phyloP scores from a whole-genome alignment of 2,329 filamentous ascomycete species.

The Colletotrichum viniferum region DNA sequence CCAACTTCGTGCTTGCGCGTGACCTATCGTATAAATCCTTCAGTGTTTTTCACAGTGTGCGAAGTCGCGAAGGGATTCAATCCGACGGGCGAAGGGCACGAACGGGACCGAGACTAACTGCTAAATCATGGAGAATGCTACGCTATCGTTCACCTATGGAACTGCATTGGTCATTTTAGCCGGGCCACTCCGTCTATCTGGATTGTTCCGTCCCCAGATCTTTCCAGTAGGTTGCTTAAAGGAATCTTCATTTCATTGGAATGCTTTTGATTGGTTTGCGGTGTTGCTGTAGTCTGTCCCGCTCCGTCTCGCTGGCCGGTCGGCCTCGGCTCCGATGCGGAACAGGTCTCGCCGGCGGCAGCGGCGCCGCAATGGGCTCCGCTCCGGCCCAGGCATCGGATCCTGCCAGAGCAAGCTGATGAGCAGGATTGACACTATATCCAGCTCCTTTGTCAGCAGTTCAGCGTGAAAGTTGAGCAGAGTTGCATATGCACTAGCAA shows the following conservation, averaged over 20 bases:
- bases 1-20: not conserved
- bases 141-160: not conserved
- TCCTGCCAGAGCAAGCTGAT: rapidly evolving
- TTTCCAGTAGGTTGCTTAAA: not conserved
- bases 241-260: not conserved
- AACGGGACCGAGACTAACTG: not conserved
- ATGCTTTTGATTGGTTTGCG: not conserved
- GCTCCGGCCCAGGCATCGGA: not conserved
- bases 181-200: not conserved
- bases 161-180: not conserved
- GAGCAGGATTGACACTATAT: not conserved
- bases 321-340: not conserved
- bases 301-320: not conserved
- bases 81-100: not conserved
- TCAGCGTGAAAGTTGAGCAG: not conserved
- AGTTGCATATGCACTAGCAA: not conserved
- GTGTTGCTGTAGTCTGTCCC: rapidly evolving
- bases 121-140: not conserved
- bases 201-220: not conserved
- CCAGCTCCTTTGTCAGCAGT: rapidly evolving
- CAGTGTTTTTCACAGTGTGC: not conserved
- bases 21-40: rapidly evolving
- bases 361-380: not conserved
- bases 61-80: not conserved
- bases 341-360: rapidly evolving